Conservation (phyloP, 306 rosid genomes). For the Cucurbita maxima region DNA sequence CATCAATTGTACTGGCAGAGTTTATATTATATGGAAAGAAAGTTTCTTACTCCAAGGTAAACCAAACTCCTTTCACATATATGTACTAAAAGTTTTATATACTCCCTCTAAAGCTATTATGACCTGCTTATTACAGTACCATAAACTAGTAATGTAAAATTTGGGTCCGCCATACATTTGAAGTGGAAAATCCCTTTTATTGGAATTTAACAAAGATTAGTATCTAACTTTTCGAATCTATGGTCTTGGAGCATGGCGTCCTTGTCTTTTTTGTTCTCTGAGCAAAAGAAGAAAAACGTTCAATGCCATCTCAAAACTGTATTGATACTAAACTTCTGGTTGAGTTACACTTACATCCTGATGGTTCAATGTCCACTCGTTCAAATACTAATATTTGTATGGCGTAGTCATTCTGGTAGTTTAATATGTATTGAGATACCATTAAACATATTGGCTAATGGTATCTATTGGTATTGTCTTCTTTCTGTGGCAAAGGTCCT, state of each 20-base stretch:
- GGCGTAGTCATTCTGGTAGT: no score
- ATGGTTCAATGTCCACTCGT: neutral
- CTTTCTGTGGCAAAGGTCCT: conserved; percentile 30
- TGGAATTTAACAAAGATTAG: neutral
- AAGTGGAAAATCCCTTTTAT: neutral
- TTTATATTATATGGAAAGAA: conserved; percentile 42
- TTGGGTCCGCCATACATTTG: neutral
- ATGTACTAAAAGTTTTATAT: neutral
- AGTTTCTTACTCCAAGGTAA: conserved; percentile 56
- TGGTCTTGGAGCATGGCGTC: neutral
- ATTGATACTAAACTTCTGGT: neutral
- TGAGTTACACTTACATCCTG: neutral
- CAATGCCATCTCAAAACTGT: neutral
- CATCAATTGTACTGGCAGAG: conserved; percentile 70
- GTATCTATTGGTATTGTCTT: no score
- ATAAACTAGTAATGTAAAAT: neutral
- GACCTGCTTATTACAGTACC: neutral
- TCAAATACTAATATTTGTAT: no score
- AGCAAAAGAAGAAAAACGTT: neutral
- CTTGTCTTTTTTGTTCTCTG: neutral
- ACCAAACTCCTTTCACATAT: neutral
- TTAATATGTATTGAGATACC: no score
- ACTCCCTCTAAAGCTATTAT: neutral
- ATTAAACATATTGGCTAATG: no score
- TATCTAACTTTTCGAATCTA: neutral